Evolutionary conservation across 2,329 filamentous ascomycete species (phyloP), one percentile per base, ranked within the genome.

Genomic region (Rhinocladiella similis): DNA sequence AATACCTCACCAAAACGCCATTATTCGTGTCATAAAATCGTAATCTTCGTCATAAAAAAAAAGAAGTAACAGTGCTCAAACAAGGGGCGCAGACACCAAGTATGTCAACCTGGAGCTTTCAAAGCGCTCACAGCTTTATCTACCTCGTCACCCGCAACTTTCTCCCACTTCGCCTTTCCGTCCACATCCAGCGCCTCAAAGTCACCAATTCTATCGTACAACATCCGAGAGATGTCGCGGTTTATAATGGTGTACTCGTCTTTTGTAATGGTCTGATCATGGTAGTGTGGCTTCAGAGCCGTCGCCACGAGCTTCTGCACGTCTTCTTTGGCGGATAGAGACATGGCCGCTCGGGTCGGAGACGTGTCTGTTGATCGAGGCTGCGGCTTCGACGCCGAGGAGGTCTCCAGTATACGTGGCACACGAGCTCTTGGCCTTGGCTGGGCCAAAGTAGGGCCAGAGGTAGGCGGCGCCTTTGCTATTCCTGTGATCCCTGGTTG

Each of bases 201-300:
- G 36, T 79, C 78, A 4, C 79, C 80, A 22, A 84, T 80, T 46
- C 77, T 76, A 29, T 86, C 91, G 73, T 99, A 99, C 56, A 99
- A 78, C 75, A 88, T 89, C 56, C 91, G 87, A 41, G 91, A 97
- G 33, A 97, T 86, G 58, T 89, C 87, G 60, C 91, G 87, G 70
- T 97, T 97, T 73, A 97, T 96, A 54, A 85, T 85, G 2, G 90
- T 93, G 71, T 96, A 99, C 72, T 97, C 88, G 57, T 96, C 90
- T 64, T 91, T 90, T 16, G 87, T 91, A 60, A 97, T 82, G 61
- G 87, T 83, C 65, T 88, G 87, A 41, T 87, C 87, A 60, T 86
- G 83, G 79, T 93, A 97, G 63, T 91, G 83, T 29, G 92, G 91
- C 65, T 90, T 89, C 42, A 99, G 78, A 5, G 89, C 90, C 41